Conservation (phyloP, 2,329 filamentous ascomycete species). For the Zymoseptoria crescenta region DNA sequence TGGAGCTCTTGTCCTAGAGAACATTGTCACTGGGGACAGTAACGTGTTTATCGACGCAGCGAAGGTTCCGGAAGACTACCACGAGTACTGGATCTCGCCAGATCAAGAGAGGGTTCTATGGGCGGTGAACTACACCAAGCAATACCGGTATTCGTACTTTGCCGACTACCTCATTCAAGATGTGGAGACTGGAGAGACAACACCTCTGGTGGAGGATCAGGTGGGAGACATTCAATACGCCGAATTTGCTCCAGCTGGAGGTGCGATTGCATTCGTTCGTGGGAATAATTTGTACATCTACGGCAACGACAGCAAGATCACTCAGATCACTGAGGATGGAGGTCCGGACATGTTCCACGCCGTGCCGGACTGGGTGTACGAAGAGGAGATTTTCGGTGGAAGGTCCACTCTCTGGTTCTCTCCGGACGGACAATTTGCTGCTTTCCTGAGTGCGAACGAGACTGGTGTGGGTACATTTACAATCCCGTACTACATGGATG, state of each 20-base stretch:
- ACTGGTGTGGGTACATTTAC: slow-evolving; percentile 60
- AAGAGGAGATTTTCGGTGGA: slow-evolving; percentile 50
- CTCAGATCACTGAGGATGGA: slow-evolving; percentile 53
- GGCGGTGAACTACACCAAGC: slow-evolving; percentile 58
- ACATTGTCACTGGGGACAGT: slow-evolving; percentile 51
- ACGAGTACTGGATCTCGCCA: slow-evolving; percentile 54
- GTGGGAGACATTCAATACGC: slow-evolving; percentile 61
- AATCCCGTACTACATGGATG: slow-evolving; percentile 59
- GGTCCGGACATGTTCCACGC: slow-evolving; percentile 56
- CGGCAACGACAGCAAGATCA: slow-evolving; percentile 47
- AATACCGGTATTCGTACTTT: slow-evolving; percentile 61
- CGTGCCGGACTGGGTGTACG: slow-evolving; percentile 58
- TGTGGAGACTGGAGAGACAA: slow-evolving; percentile 47
- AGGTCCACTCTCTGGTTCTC: slow-evolving; percentile 50
- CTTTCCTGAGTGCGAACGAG: slow-evolving; percentile 54
- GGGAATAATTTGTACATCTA: slow-evolving; percentile 57
- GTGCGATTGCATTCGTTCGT: slow-evolving; percentile 59
- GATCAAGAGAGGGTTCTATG: slow-evolving; percentile 54
- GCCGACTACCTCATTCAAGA: slow-evolving; percentile 60
- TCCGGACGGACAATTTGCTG: slow-evolving; percentile 48
- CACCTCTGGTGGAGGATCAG: slow-evolving; percentile 52
- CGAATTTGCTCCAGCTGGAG: slow-evolving; percentile 49
- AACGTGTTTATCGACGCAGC: slow-evolving; percentile 52
- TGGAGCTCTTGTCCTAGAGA: slow-evolving; percentile 52
- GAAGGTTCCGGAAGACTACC: slow-evolving; percentile 48